Base-by-base conservation (phyloP, 495 filamentous ascomycete species). In the Aspergillus coremiiformis region DNA sequence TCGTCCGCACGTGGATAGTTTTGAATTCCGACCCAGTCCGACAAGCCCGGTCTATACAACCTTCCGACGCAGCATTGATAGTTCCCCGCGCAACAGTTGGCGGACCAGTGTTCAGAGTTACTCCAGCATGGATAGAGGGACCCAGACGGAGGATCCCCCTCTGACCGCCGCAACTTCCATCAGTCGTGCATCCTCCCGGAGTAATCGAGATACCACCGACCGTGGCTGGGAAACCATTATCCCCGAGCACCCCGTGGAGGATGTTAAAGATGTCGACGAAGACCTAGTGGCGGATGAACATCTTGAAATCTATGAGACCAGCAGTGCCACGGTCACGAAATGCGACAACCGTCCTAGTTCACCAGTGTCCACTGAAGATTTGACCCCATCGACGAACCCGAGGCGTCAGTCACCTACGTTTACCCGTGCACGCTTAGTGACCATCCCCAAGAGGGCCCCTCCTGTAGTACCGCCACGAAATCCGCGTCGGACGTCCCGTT, bases 11-110 rank as follows among this genome's bases (percentile, higher is more conserved):
- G 84, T 78, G 66, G 86, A 85, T 19, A 78, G 82, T 51, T 94
- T 95, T 66, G 85, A 89, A 61, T 95, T 84, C 72, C 79, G 81
- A 52, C 88, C 89, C 17, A 83, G 76, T 42, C 84, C 86, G 0
- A 79, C 76, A 23, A 93, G 88, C 64, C 89, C 90, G 6, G 71
- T 89, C n/a, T 92, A 78, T 63, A 66, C 70, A 21, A 79, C 78
- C 47, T 90, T 84, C 58, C 81, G 85, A 47, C 79, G 78, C 58
- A 91, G 87, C 62, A 70, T 83, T 22, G 87, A 93, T 53, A 77
- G 76, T 56, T 69, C 67, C 39, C 61, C 68, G 19, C 67, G 72
- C 21, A 69, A 72, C 49, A 87, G 84, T 65, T 86, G 86, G 67
- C 74, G 85, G 11, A 77, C 76, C 42, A 86, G 84, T 65, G 77